Evolutionary conservation across 106 monocot genomes (phyloP).

Genomic region (Amphibolis antarctica): DNA sequence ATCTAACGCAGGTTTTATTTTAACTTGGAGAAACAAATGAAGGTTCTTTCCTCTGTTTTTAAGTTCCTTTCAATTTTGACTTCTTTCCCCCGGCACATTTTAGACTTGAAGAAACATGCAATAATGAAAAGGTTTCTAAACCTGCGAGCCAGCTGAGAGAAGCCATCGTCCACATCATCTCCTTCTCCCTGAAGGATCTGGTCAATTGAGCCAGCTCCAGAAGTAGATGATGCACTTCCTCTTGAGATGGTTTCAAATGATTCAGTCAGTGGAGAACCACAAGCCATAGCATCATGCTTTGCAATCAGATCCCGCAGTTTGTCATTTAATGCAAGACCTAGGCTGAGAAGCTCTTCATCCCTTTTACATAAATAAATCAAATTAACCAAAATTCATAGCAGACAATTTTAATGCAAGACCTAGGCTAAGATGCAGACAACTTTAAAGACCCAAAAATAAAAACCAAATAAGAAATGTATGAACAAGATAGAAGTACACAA

Average conservation of each 20-base stretch:
- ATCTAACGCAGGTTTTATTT: background rate
- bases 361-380: conserved; percentile 12
- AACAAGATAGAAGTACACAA: too few relatives aligned
- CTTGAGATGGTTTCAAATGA: conserved; percentile 8
- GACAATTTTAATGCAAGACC: background rate
- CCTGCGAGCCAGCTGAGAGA: conserved; percentile 22
- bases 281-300: conserved; percentile 18
- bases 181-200: background rate
- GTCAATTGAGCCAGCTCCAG: background rate
- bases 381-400: background rate
- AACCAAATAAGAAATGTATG: background rate
- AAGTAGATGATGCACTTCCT: conserved; percentile 1
- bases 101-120: background rate
- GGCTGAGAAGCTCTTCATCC: conserved; percentile 66
- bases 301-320: conserved; percentile 50
- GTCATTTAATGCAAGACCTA: conserved; percentile 71
- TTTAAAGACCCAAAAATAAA: too few relatives aligned
- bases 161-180: conserved; percentile 17
- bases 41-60: background rate
- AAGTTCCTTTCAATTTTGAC: background rate
- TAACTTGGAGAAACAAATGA: background rate
- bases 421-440: too few relatives aligned
- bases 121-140: background rate
- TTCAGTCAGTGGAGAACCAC: conserved; percentile 20
- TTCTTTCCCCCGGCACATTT: background rate